phyloP scores from a whole-genome alignment of 495 filamentous ascomycete species.

The Xanthoparmelia taractica region DNA sequence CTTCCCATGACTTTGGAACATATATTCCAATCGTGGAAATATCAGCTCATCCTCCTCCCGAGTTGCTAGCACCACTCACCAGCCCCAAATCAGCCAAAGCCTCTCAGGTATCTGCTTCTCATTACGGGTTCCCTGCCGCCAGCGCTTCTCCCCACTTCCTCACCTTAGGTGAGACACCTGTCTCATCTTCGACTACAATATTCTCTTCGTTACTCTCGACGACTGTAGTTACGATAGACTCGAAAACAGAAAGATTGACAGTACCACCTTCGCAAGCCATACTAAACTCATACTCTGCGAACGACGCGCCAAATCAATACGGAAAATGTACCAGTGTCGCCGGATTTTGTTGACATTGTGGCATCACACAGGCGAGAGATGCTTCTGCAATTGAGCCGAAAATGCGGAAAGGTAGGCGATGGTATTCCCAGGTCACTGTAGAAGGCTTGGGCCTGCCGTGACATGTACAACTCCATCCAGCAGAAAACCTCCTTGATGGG shows the following conservation, averaged over 20 bases:
- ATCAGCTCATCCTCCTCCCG: slow-evolving; percentile 27
- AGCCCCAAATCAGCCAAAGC: slow-evolving; percentile 19
- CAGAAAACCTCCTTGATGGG: slow-evolving; percentile 15
- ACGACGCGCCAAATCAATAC: slow-evolving; percentile 17
- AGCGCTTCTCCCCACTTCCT: slow-evolving; percentile 16
- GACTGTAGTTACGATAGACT: slow-evolving; percentile 6
- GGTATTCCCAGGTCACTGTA: slow-evolving; percentile 4
- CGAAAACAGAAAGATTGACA: slow-evolving; percentile 12
- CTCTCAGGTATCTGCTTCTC: slow-evolving; percentile 15
- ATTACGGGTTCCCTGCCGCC: slow-evolving; percentile 11
- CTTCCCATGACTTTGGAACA: slow-evolving; percentile 17
- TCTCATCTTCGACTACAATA: slow-evolving; percentile 9
- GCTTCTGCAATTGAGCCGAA: slow-evolving; percentile 4
- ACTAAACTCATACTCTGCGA: slow-evolving; percentile 10
- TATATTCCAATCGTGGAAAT: slow-evolving; percentile 8
- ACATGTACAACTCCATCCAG: slow-evolving; percentile 18
- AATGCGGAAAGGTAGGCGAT: slow-evolving; percentile 15
- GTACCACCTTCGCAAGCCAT: slow-evolving; percentile 21
- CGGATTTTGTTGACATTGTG: slow-evolving; percentile 10
- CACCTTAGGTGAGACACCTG: slow-evolving; percentile 26
- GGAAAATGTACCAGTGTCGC: slow-evolving; percentile 17
- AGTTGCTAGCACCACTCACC: slow-evolving; percentile 43
- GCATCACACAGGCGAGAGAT: slow-evolving; percentile 13
- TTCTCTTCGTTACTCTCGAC: slow-evolving; percentile 16
- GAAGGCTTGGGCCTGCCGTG: slow-evolving; percentile 12